A percentile compares a stretch with the other conserved stretches of the same genome.
These are phyloP conservation scores for Cicer bijugum DNA, from an alignment of 306 rosid genomes.

Conservation along the genomic window DNA sequence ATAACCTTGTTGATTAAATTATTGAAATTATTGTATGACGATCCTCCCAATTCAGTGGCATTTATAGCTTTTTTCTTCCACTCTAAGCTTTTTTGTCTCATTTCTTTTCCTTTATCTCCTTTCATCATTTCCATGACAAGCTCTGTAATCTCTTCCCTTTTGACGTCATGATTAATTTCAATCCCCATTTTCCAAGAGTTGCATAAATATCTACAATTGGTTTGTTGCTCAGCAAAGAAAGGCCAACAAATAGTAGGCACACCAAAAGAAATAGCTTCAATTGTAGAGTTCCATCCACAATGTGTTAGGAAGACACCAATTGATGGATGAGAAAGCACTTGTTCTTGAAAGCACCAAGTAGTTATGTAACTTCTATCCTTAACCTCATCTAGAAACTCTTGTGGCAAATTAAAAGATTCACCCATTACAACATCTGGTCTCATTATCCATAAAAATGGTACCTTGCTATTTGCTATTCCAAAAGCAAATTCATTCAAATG, in stretches of 20 bases:
- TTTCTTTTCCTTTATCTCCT: conserved; percentile 26
- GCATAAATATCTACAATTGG: conserved; percentile 28
- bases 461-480: conserved; percentile 38
- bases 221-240: conserved; percentile 40
- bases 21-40: conserved; percentile 18
- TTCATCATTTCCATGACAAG: conserved; percentile 9
- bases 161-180: conserved; percentile 30
- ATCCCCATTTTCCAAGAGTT: conserved; percentile 15
- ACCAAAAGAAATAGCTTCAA: conserved; percentile 14
- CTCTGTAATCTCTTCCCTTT: conserved; percentile 17
- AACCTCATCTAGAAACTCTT: conserved; percentile 29
- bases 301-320: conserved; percentile 37
- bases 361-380: conserved; percentile 40
- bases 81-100: conserved; percentile 20
- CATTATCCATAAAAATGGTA: conserved; percentile 45
- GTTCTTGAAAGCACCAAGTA: conserved; percentile 36
- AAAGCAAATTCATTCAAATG: conserved; percentile 41
- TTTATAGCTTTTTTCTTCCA: conserved; percentile 17
- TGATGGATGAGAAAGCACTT: conserved; percentile 38
- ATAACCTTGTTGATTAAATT: background rate
- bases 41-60: conserved; percentile 16
- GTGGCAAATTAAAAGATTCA: conserved; percentile 1
- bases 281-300: conserved; percentile 42
- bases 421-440: conserved; percentile 27
- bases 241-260: conserved; percentile 44